Evolutionary conservation across 805 yeast species (phyloP), one percentile per base, ranked within the genome.

Genomic region (Schwanniomyces pseudopolymorphus): DNA sequence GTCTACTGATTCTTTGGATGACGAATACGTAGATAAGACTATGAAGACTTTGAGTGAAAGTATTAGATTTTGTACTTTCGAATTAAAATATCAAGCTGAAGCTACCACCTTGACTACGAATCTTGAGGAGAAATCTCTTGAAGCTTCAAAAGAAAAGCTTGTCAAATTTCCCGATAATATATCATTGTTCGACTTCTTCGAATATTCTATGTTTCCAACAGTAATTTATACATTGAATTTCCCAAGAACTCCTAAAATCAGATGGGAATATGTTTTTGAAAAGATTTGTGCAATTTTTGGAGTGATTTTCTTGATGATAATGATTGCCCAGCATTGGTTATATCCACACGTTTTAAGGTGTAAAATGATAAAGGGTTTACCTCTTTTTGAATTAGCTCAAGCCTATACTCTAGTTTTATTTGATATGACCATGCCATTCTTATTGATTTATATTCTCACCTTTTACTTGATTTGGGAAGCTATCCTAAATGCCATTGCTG

Each of bases 401-500:
- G 64, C 59, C 19, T 88, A 80, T 56, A 83, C 89, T 9, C 66
- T 81, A 45, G 70, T 88, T 9, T 57, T 88, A 25, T 56, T 87
- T 21, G 95, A 89, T 57, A 70, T 89, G 57, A 80, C 89, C 28
- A 95, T 96, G 16, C 85, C 91, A 17, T 89, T 94, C 62, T 69
- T 89, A 31, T 63, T 84, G 44, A 79, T 86, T 64, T 92, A 90
- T 62, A 57, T 94, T 43, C 69, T 94, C 47, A 84, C 81, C 0
- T 94, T 91, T 67, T 91, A 87, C 62, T 71, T 94, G 50, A 94
- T 95, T 51, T 95, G 99, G 99, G 98, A 94, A 58, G 85, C 92
- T 5, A 92, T 92, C 42, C 72, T 91, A 56, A 92, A 91, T 60
- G 85, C 87, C 20, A 79, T 95, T 56, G 98, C 96, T 0, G 99